Base-by-base conservation (phyloP, 176 grass and related monocot species). In the Zoysia pacifica region DNA sequence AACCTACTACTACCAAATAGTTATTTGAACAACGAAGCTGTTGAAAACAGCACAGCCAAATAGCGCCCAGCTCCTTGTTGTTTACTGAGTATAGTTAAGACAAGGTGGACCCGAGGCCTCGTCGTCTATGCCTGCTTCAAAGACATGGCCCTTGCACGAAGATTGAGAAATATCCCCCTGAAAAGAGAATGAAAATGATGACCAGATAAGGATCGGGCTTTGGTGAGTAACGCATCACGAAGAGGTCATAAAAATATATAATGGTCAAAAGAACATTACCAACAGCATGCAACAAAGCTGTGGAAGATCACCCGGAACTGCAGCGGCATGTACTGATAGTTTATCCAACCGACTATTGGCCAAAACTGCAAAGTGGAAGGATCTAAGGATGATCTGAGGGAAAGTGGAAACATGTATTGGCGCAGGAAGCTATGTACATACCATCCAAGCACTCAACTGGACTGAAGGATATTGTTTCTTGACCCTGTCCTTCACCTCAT, bases 121-220 rank as follows among this genome's bases (percentile, higher is more conserved):
- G 28, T 36, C 10, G 50, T 59, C 87, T 88, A 93, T 6, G 77
- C 65, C 73, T 89, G 87, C 52, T 86, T 94, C 82, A 91, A 81
- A 79, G 91, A 81, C 80, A 83, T 68, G 1, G 94, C 81, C 79
- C 91, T 90, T 16, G 95, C 92, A 9, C 95, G 85, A 74, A 94
- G 91, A 78, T 94, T 97, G 46, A 97, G 80, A 89, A 97, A 97
- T 91, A 97, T 93, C 65, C 95, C 95, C 91, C 94, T 93, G 85
- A 43, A 39, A 6, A 14, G 16, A 50, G 20, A 69, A 68, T 28
- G 3, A 35, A 35, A 16, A 42, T 9, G 67, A 81, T 65, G 54
- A 42, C 11, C 69, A 79, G 46, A 5, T 46, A 37, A 74, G 20
- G 43, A 52, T 14, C 40, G 19, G 77, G 73, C 62, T 40, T 4